Percentiles rank a stretch among this genome's conserved stretches.
phyloP scores from a whole-genome alignment of 495 filamentous ascomycete genomes.

The Penicillium maclennaniae region DNA sequence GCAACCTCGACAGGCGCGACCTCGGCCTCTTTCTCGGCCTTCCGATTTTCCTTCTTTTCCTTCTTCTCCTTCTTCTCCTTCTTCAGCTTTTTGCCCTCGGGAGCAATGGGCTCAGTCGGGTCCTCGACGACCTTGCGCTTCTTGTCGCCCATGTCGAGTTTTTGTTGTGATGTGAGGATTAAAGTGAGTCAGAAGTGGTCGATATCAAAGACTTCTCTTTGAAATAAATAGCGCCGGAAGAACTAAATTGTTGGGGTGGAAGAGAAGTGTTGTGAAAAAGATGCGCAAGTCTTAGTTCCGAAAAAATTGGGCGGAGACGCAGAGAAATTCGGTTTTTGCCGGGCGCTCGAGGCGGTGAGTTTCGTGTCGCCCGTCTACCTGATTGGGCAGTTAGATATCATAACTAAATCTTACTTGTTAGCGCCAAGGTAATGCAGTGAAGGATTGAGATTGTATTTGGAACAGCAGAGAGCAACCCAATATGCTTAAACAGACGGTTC shows the following conservation, averaged over 20 bases:
- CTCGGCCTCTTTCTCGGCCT: conserved; percentile 19
- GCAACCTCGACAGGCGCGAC: conserved; percentile 6
- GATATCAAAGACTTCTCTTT: not conserved
- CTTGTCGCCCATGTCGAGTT: conserved; percentile 38
- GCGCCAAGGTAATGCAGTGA: too few relatives aligned
- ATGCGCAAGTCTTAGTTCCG: conserved; percentile 10
- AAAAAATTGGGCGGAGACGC: conserved; percentile 31
- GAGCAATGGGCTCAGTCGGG: conserved; percentile 25
- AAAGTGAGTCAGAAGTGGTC: not conserved
- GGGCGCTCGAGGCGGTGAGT: conserved; percentile 18
- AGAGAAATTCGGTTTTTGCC: conserved; percentile 27
- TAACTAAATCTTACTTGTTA: not conserved
- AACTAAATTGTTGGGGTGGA: conserved; percentile 3
- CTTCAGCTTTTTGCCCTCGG: conserved; percentile 41
- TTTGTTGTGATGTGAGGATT: not conserved
- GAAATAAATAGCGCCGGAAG: not conserved
- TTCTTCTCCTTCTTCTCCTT: conserved; percentile 31
- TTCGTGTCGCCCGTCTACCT: not conserved
- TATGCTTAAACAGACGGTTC: too few relatives aligned
- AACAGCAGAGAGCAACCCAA: too few relatives aligned
- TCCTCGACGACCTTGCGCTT: conserved; percentile 43
- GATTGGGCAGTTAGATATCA: conserved; percentile 1
- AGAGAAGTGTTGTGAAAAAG: conserved; percentile 1
- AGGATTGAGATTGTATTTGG: too few relatives aligned
- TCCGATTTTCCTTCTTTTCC: conserved; percentile 28